These are phyloP conservation scores for Teunomyces stri DNA, from an alignment of 805 yeast species.

Conservation along the genomic window DNA sequence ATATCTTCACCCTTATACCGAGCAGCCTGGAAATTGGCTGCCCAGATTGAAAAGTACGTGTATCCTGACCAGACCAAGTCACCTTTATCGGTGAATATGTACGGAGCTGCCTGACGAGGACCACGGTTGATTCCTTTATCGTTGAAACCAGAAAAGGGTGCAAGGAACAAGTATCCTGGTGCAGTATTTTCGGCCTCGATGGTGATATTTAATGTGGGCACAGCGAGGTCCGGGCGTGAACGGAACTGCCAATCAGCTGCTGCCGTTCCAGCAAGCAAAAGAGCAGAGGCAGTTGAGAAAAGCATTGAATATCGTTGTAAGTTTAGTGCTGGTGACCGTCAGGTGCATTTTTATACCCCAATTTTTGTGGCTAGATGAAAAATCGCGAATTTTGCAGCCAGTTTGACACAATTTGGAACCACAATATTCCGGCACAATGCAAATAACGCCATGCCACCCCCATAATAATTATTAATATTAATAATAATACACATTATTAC, in stretches of 20 bases:
- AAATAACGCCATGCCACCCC: neutral
- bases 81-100: constrained; percentile 32
- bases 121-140: constrained; percentile 17
- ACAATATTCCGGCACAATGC: neutral
- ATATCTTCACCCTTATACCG: constrained; percentile 19
- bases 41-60: constrained; percentile 25
- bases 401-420: neutral
- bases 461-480: too few relatives aligned
- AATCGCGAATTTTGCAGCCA: neutral
- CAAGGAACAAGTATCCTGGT: constrained; percentile 30
- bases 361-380: neutral
- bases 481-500: too few relatives aligned
- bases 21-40: constrained; percentile 11
- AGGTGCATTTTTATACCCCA: neutral
- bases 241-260: constrained; percentile 31
- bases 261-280: constrained; percentile 3
- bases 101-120: constrained; percentile 31
- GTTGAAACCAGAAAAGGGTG: constrained; percentile 26
- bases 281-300: neutral
- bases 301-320: neutral
- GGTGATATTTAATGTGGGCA: constrained; percentile 32
- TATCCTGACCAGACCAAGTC: constrained; percentile 40
- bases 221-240: constrained; percentile 34
- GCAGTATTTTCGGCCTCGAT: constrained; percentile 19
- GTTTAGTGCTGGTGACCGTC: neutral